Conservation (phyloP, 2,329 filamentous ascomycete species). For the Rutstroemia sp. region DNA sequence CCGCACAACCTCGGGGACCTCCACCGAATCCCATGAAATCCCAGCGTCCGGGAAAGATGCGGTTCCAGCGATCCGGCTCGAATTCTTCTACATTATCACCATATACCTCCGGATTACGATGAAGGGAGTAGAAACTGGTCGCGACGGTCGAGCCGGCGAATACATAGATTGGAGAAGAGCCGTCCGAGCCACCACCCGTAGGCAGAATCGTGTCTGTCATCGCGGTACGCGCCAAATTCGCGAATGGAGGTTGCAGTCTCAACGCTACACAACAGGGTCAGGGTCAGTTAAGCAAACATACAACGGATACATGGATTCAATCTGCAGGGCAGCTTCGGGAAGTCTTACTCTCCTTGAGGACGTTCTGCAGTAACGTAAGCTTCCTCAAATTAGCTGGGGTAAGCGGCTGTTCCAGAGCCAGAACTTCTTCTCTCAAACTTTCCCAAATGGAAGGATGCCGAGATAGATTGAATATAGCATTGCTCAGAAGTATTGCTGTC, state of each 20-base stretch:
- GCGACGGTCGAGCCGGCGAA: slow-evolving; percentile 3
- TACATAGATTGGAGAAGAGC: slow-evolving; percentile 12
- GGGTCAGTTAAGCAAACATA: not conserved
- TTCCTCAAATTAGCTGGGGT: not conserved
- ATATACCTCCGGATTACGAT: slow-evolving; percentile 42
- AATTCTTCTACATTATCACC: slow-evolving; percentile 63
- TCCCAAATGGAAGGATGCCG: not conserved
- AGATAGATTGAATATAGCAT: not conserved
- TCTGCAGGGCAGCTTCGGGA: not conserved
- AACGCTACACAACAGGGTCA: fast-evolving
- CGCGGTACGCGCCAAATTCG: slow-evolving; percentile 5
- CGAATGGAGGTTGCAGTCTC: slow-evolving; percentile 19
- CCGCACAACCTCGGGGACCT: slow-evolving; percentile 62
- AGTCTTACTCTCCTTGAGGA: slow-evolving; percentile 1
- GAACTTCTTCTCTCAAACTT: not conserved
- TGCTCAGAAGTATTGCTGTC: slow-evolving; percentile 3
- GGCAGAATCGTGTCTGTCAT: slow-evolving; percentile 12
- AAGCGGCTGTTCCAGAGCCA: not conserved
- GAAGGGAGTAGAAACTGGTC: slow-evolving; percentile 3
- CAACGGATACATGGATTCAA: not conserved
- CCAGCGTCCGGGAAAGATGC: slow-evolving; percentile 60
- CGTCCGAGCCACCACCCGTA: slow-evolving; percentile 13
- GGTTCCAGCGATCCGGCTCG: slow-evolving; percentile 62
- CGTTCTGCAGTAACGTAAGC: not conserved
- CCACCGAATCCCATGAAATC: slow-evolving; percentile 58